phyloP scores from a whole-genome alignment of 2,329 filamentous ascomycete species.

The Raffaelea albimanens region DNA sequence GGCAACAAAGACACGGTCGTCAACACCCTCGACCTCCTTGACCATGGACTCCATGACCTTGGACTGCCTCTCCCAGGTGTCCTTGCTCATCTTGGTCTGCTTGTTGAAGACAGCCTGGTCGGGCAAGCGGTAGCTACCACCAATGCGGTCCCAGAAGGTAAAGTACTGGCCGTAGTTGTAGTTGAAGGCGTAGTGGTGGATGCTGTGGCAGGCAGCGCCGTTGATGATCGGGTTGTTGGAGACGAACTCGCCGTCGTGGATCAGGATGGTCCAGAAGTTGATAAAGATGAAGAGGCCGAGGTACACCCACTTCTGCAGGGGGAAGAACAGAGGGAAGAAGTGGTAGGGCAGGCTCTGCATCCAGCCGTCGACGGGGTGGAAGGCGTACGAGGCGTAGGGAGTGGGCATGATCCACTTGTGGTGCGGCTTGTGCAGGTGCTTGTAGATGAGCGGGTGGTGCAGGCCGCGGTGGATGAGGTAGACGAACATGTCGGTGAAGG shows the following conservation, averaged over 20 bases:
- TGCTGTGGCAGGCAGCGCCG: constrained; percentile 85
- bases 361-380: constrained; percentile 90
- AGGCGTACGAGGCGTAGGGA: constrained; percentile 84
- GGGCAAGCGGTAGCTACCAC: constrained; percentile 77
- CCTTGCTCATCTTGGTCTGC: constrained; percentile 75
- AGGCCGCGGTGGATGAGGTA: constrained; percentile 86
- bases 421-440: constrained; percentile 87
- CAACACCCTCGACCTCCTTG: constrained; percentile 56
- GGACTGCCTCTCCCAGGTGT: constrained; percentile 70
- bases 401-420: constrained; percentile 99
- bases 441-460: constrained; percentile 76
- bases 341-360: constrained; percentile 87
- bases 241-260: constrained; percentile 91
- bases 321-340: constrained; percentile 85
- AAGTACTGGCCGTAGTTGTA: constrained; percentile 96
- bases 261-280: constrained; percentile 95
- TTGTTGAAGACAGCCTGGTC: constrained; percentile 77
- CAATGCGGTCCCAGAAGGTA: constrained; percentile 81
- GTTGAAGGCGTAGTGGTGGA: constrained; percentile 82
- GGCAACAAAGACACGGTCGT: constrained; percentile 38
- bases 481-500: constrained; percentile 83
- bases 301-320: constrained; percentile 83
- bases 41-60: constrained; percentile 69
- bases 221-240: constrained; percentile 88
- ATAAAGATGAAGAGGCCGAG: constrained; percentile 82